Percentiles rank a stretch among this genome's conserved stretches.
Conservation (phyloP, 2,329 filamentous ascomycete genomes). For the Ascochyta lentis region DNA sequence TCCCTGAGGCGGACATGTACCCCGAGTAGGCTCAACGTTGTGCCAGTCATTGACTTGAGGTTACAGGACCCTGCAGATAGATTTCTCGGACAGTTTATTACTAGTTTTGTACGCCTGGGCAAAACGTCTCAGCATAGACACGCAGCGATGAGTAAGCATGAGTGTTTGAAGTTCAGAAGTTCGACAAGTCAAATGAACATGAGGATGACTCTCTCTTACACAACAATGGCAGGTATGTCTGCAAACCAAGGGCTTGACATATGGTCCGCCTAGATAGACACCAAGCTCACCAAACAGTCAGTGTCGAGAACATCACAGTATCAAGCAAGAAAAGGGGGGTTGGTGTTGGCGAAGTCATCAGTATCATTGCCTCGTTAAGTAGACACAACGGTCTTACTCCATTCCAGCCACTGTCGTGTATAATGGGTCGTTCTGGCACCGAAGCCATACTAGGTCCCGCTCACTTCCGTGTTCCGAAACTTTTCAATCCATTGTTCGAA, state of each 20-base stretch:
- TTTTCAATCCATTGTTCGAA: conserved; percentile 16
- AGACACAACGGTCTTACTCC: conserved; percentile 18
- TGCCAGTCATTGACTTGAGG: neutral
- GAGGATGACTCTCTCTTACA: neutral
- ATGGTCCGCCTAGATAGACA: neutral
- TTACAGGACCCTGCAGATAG: neutral
- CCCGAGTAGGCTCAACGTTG: neutral
- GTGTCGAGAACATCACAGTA: neutral
- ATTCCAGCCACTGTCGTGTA: conserved; percentile 9
- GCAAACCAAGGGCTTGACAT: neutral
- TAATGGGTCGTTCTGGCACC: conserved; percentile 11
- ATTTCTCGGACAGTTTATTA: neutral
- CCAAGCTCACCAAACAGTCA: neutral
- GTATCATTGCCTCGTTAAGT: conserved; percentile 20
- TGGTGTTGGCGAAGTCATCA: conserved; percentile 14
- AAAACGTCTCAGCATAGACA: neutral
- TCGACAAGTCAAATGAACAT: neutral
- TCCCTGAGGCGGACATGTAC: neutral
- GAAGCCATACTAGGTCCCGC: conserved; percentile 16
- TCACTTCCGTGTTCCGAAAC: conserved; percentile 12
- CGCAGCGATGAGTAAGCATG: neutral
- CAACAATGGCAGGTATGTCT: neutral
- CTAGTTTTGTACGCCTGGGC: neutral
- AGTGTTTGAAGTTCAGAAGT: neutral
- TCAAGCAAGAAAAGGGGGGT: neutral